Percentiles rank a stretch among this genome's conserved stretches.
Evolutionary conservation across 2,329 filamentous ascomycete species (phyloP).

Genomic region (Xylariaceae sp.): DNA sequence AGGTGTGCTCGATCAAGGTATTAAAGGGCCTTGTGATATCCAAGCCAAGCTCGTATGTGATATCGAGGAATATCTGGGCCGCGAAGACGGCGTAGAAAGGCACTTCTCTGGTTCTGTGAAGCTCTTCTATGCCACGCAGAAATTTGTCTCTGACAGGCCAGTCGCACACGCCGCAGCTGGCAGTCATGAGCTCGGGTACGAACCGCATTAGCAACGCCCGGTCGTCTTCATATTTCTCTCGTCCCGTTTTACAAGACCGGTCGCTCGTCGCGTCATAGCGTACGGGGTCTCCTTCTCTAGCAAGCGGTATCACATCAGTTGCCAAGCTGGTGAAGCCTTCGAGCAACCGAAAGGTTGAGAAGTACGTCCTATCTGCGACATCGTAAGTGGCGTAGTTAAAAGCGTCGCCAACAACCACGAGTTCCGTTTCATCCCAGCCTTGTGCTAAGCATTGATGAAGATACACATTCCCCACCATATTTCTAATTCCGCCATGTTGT

Average conservation of each 20-base stretch:
- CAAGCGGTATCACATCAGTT: conserved; percentile 14
- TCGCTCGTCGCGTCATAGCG: conserved; percentile 26
- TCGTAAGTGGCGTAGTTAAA: conserved; percentile 30
- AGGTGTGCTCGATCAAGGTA: conserved; percentile 12
- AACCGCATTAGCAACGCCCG: conserved; percentile 30
- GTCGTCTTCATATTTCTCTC: conserved; percentile 35
- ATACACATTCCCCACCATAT: conserved; percentile 20
- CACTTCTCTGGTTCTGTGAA: conserved; percentile 28
- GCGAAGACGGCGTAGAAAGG: conserved; percentile 38
- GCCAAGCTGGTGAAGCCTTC: conserved; percentile 14
- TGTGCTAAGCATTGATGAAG: conserved; percentile 9
- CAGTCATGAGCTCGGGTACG: conserved; percentile 31
- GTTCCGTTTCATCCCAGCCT: conserved; percentile 13
- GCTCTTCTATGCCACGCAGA: conserved; percentile 32
- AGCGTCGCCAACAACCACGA: conserved; percentile 11
- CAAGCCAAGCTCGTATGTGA: conserved; percentile 32
- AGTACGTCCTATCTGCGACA: conserved; percentile 19
- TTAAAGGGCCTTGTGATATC: conserved; percentile 5
- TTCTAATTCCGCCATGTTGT: conserved; percentile 17
- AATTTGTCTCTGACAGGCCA: conserved; percentile 37
- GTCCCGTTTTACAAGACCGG: conserved; percentile 22
- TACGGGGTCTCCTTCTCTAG: conserved; percentile 25
- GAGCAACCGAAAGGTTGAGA: conserved; percentile 16
- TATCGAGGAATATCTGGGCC: conserved; percentile 40
- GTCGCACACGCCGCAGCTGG: conserved; percentile 14